These are phyloP conservation scores for Camelina neglecta DNA, from an alignment of 345 rosid genomes.

Conservation along the genomic window DNA sequence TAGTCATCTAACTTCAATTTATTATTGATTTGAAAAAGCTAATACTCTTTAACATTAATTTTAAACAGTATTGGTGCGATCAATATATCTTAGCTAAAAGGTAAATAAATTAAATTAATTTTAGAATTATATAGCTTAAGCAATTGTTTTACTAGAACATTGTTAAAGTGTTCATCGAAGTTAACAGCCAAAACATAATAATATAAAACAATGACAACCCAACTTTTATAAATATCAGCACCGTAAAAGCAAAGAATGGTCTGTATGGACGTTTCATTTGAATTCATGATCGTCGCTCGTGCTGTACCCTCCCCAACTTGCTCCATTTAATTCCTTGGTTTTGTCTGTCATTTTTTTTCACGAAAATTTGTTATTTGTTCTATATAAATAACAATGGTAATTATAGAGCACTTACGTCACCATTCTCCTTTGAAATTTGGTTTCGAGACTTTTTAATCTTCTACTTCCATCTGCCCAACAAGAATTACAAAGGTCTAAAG, in stretches of 20 bases:
- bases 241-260: slow-evolving; percentile 19
- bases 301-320: slow-evolving; percentile 44
- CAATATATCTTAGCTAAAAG: neutral
- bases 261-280: slow-evolving; percentile 20
- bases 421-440: neutral
- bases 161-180: neutral
- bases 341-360: slow-evolving; percentile 1
- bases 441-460: slow-evolving; percentile 2
- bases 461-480: neutral
- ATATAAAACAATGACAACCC: neutral
- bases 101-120: neutral
- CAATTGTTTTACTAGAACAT: neutral
- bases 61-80: slow-evolving; percentile 7
- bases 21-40: neutral
- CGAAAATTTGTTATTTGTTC: neutral
- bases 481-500: neutral
- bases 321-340: slow-evolving; percentile 34
- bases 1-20: neutral
- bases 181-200: neutral
- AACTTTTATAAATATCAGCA: neutral
- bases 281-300: slow-evolving; percentile 45
- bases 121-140: neutral
- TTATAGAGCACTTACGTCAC: slow-evolving; percentile 5
- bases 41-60: neutral
- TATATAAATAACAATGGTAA: neutral